Conservation (phyloP, 371 early-diverging fungal genomes). For the Mortierella sp. region DNA sequence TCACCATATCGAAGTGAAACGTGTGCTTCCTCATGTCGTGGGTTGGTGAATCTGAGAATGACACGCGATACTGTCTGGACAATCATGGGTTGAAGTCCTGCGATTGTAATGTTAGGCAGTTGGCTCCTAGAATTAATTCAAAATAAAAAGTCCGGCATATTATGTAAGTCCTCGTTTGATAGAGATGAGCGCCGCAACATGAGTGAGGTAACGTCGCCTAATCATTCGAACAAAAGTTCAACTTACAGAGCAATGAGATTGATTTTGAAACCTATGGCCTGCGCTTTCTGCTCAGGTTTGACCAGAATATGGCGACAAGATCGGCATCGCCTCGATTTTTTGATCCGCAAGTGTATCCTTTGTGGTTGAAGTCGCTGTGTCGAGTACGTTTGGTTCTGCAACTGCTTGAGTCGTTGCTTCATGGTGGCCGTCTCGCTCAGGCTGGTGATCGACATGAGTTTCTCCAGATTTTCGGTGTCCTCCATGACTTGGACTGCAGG, state of each 20-base stretch:
- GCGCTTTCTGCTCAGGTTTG: conserved; percentile 94
- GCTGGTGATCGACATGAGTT: conserved; percentile 63
- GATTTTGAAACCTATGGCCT: conserved; percentile 88
- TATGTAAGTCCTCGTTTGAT: not conserved
- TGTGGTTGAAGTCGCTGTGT: conserved; percentile 80
- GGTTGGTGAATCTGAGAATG: conserved; percentile 88
- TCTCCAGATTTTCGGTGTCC: conserved; percentile 63
- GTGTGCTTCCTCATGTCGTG: conserved; percentile 80
- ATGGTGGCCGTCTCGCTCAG: conserved; percentile 75
- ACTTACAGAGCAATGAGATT: conserved; percentile 86
- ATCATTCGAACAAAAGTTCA: not conserved
- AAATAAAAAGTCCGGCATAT: not conserved
- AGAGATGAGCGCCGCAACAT: not conserved
- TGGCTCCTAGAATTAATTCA: conserved; percentile 66
- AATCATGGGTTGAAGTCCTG: conserved; percentile 70
- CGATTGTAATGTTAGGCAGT: conserved; percentile 84
- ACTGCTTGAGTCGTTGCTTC: conserved; percentile 76
- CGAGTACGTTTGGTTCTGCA: conserved; percentile 78
- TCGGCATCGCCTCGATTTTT: conserved; percentile 89
- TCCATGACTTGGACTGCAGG: conserved; percentile 66
- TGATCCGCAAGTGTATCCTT: conserved; percentile 89
- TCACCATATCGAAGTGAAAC: conserved; percentile 66
- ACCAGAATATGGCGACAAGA: conserved; percentile 90
- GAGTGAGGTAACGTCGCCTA: not conserved
- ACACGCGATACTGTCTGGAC: conserved; percentile 69